phyloP scores from a whole-genome alignment of 2,329 filamentous ascomycete species.

The Stemphylium beticola region DNA sequence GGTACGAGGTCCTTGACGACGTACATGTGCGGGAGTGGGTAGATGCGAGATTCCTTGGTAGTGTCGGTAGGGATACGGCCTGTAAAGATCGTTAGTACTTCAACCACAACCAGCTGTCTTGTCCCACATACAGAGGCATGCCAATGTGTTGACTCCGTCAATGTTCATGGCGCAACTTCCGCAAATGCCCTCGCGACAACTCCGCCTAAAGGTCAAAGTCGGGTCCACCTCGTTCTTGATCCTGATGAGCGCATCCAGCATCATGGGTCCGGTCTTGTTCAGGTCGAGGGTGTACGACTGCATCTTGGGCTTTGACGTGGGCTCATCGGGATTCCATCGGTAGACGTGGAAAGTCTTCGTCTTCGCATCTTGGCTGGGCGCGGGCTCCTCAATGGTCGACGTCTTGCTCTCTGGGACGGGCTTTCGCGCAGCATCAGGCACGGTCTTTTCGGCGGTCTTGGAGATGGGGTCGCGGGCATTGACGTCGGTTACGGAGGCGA shows the following conservation, averaged over 20 bases:
- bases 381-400: constrained; percentile 67
- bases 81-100: constrained; percentile 49
- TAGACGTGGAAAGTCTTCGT: constrained; percentile 99
- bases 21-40: constrained; percentile 97
- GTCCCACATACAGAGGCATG: constrained; percentile 83
- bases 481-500: constrained; percentile 48
- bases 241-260: constrained; percentile 92
- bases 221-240: constrained; percentile 99
- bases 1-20: constrained; percentile 99
- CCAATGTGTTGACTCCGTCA: constrained; percentile 96
- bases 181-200: constrained; percentile 97
- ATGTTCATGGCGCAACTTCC: constrained; percentile 99
- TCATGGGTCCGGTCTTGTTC: constrained; percentile 99
- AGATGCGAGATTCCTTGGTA: constrained; percentile 85
- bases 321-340: constrained; percentile 95
- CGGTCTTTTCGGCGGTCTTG: constrained; percentile 39
- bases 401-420: constrained; percentile 59
- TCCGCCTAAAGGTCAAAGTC: constrained; percentile 92
- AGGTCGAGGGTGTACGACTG: constrained; percentile 93
- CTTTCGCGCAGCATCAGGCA: constrained; percentile 32
- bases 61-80: constrained; percentile 92
- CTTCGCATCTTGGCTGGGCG: constrained; percentile 61
- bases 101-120: neutral
- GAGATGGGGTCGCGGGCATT: constrained; percentile 42
- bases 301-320: constrained; percentile 91